Evolutionary conservation across 2,329 filamentous ascomycete genomes (phyloP).

Genomic region (Thelonectria discophora): DNA sequence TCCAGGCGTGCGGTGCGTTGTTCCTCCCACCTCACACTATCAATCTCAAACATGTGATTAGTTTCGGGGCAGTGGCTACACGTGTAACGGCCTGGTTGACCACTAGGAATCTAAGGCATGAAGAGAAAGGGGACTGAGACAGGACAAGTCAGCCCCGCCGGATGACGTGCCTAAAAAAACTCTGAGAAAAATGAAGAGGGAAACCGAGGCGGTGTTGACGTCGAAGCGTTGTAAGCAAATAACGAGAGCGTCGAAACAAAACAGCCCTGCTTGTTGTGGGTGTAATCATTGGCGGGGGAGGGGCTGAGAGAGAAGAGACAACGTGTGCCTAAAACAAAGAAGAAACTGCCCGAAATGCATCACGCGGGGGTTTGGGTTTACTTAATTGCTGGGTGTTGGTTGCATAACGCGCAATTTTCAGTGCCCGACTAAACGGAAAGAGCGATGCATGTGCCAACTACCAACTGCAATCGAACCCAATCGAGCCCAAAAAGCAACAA

Average conservation of each 20-base stretch:
- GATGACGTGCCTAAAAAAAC: slow-evolving; percentile 4
- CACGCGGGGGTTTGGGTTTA: no score
- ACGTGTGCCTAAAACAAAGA: background rate
- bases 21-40: background rate
- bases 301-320: background rate
- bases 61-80: background rate
- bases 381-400: no score
- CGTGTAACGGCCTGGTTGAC: slow-evolving; percentile 1
- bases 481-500: no score
- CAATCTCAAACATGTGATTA: background rate
- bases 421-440: no score
- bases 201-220: background rate
- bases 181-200: no score
- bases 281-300: background rate
- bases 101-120: background rate
- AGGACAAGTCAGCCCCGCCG: background rate
- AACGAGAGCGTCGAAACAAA: background rate
- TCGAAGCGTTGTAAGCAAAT: background rate
- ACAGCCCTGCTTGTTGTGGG: background rate
- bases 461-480: no score
- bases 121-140: background rate
- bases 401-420: no score
- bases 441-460: no score
- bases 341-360: no score
- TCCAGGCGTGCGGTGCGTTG: background rate